phyloP scores from a whole-genome alignment of 2,329 filamentous ascomycete species.

The Coniochaeta sp. region DNA sequence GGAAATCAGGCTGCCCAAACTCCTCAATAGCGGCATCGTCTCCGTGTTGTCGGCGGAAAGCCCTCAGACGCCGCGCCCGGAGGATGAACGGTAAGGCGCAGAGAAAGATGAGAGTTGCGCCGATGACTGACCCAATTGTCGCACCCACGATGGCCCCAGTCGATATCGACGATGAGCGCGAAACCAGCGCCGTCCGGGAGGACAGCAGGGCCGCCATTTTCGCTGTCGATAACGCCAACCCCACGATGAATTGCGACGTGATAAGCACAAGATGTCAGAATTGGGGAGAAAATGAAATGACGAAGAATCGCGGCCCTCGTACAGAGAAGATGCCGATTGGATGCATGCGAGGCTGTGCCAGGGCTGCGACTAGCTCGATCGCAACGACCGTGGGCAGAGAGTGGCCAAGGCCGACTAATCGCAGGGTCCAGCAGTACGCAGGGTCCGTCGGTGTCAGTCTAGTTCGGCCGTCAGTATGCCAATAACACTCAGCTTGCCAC shows the following conservation, averaged over 20 bases:
- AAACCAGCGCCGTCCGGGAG: slow-evolving; percentile 12
- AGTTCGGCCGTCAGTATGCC: no score
- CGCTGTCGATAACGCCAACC: background rate
- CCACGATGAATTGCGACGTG: background rate
- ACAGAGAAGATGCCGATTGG: background rate
- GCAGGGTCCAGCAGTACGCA: background rate
- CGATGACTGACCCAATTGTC: slow-evolving; percentile 23
- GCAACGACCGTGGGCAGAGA: background rate
- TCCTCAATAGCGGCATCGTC: slow-evolving; percentile 16
- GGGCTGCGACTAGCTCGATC: background rate
- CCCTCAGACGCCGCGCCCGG: slow-evolving; percentile 16
- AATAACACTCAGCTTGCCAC: no score
- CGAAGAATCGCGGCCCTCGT: background rate
- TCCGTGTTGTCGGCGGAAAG: slow-evolving; percentile 13
- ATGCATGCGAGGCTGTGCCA: background rate
- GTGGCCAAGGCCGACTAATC: background rate
- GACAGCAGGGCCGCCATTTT: slow-evolving; percentile 11
- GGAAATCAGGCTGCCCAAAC: slow-evolving; percentile 10
- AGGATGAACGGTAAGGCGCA: slow-evolving; percentile 23
- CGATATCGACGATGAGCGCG: slow-evolving; percentile 15
- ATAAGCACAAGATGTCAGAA: background rate
- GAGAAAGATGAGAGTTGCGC: slow-evolving; percentile 16
- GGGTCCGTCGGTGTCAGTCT: background rate
- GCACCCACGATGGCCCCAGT: slow-evolving; percentile 24
- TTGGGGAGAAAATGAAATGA: background rate